These are phyloP conservation scores for Curvularia hawaiiensis DNA, from an alignment of 2,329 filamentous ascomycete genomes.

Conservation along the genomic window DNA sequence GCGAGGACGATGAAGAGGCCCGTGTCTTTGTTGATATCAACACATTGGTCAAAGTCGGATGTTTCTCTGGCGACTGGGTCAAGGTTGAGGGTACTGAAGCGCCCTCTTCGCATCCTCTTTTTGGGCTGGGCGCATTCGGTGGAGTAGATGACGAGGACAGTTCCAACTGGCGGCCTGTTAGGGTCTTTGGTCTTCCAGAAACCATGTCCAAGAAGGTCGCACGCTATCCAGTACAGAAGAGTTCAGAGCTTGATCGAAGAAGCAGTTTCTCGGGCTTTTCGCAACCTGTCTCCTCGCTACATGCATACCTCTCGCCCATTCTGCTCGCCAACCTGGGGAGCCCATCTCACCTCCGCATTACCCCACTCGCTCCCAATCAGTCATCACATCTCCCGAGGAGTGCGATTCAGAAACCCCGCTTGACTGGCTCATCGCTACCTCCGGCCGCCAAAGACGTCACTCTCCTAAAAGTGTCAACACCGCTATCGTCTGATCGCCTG, in stretches of 20 bases:
- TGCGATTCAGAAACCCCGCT: slow-evolving; percentile 50
- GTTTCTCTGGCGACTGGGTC: slow-evolving; percentile 98
- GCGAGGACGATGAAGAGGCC: slow-evolving; percentile 85
- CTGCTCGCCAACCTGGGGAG: slow-evolving; percentile 84
- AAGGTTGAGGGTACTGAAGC: slow-evolving; percentile 78
- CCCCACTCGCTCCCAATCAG: slow-evolving; percentile 66
- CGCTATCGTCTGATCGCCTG: slow-evolving; percentile 81
- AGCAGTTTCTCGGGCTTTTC: slow-evolving; percentile 53
- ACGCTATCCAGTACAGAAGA: slow-evolving; percentile 60
- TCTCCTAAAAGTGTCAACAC: slow-evolving; percentile 85
- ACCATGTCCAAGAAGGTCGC: slow-evolving; percentile 60
- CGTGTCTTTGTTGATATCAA: slow-evolving; percentile 90
- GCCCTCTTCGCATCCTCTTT: slow-evolving; percentile 70
- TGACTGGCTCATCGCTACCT: slow-evolving; percentile 56
- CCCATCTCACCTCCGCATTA: slow-evolving; percentile 78
- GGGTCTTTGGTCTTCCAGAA: slow-evolving; percentile 88
- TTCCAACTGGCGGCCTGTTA: slow-evolving; percentile 78
- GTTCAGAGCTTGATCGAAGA: slow-evolving; percentile 48
- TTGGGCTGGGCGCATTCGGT: slow-evolving; percentile 70
- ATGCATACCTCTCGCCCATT: slow-evolving; percentile 80
- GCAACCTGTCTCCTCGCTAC: slow-evolving; percentile 30
- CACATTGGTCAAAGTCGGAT: slow-evolving; percentile 85
- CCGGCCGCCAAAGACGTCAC: slow-evolving; percentile 78
- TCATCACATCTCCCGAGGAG: slow-evolving; percentile 37
- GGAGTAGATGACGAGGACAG: slow-evolving; percentile 66